Percentiles rank a stretch among this genome's conserved stretches.
Evolutionary conservation across 2,329 filamentous ascomycete genomes (phyloP).

Genomic region (Colletotrichum higginsianum): DNA sequence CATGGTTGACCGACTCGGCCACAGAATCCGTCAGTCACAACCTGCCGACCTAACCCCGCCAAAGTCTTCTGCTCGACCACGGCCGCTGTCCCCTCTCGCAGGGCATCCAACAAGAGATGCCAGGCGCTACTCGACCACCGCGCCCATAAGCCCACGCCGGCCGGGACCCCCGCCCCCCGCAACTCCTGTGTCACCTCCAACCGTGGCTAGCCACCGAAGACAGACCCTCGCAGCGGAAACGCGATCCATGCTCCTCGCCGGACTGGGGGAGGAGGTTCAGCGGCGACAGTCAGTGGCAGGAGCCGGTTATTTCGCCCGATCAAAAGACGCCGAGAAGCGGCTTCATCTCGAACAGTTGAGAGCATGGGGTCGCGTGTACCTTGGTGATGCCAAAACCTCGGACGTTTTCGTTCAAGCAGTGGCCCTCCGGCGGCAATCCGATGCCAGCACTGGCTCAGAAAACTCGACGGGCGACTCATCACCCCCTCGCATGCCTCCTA

Average conservation of each 20-base stretch:
- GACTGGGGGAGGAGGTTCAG: constrained; percentile 43
- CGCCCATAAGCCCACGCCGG: constrained; percentile 29
- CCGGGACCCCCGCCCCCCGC: constrained; percentile 36
- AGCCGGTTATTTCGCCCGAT: constrained; percentile 25
- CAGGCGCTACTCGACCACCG: constrained; percentile 26
- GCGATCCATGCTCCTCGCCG: constrained; percentile 51
- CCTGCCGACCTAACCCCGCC: constrained; percentile 35
- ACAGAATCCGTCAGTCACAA: constrained; percentile 45
- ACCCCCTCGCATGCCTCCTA: constrained; percentile 22
- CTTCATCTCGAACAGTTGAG: constrained; percentile 53
- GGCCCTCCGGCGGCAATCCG: constrained; percentile 54
- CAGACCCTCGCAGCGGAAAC: constrained; percentile 51
- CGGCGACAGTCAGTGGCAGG: constrained; percentile 47
- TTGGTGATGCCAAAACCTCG: constrained; percentile 57
- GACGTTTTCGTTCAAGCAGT: constrained; percentile 63
- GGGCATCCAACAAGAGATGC: constrained; percentile 15
- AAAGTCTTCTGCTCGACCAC: constrained; percentile 31
- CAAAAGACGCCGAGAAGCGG: constrained; percentile 32
- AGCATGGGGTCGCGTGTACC: constrained; percentile 59
- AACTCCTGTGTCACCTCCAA: constrained; percentile 40
- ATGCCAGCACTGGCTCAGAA: constrained; percentile 43
- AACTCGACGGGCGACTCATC: constrained; percentile 21
- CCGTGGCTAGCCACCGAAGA: constrained; percentile 39
- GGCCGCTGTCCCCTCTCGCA: constrained; percentile 38
- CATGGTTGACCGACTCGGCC: constrained; percentile 53